Conservation (phyloP, 345 rosid genomes). For the Fremontodendron californicum region DNA sequence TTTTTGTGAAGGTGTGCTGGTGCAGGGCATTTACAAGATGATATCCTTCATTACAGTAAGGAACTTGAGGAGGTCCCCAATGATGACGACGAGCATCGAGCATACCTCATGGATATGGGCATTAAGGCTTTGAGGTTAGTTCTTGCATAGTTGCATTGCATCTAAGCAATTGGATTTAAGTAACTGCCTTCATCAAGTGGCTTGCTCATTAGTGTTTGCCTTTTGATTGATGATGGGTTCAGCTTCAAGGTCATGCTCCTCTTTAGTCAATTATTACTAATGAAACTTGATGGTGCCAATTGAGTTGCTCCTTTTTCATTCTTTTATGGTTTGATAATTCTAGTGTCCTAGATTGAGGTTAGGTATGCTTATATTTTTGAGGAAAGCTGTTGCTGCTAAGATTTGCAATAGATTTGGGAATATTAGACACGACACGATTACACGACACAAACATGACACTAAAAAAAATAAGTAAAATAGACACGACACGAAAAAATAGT, state of each 20-base stretch:
- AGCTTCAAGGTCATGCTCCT: neutral
- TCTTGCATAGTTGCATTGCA: conserved; percentile 6
- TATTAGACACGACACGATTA: too few species aligned
- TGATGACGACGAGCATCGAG: conserved; percentile 58
- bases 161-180: neutral
- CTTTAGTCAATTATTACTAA: neutral
- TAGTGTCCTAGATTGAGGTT: neutral
- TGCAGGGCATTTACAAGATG: conserved; percentile 83
- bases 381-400: neutral
- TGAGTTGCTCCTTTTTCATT: neutral
- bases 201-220: neutral
- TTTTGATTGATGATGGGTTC: neutral
- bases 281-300: neutral
- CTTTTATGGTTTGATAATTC: neutral
- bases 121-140: conserved; percentile 81
- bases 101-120: conserved; percentile 72
- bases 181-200: neutral
- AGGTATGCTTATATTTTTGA: neutral
- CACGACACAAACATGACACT: too few species aligned
- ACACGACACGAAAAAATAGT: too few species aligned
- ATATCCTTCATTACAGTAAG: conserved; percentile 63
- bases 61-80: conserved; percentile 49
- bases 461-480: too few species aligned
- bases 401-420: neutral
- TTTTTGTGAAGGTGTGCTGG: conserved; percentile 66